These are phyloP conservation scores for Suhomyces guaymorum DNA, from an alignment of 1,139 yeast species.

Conservation along the genomic window DNA sequence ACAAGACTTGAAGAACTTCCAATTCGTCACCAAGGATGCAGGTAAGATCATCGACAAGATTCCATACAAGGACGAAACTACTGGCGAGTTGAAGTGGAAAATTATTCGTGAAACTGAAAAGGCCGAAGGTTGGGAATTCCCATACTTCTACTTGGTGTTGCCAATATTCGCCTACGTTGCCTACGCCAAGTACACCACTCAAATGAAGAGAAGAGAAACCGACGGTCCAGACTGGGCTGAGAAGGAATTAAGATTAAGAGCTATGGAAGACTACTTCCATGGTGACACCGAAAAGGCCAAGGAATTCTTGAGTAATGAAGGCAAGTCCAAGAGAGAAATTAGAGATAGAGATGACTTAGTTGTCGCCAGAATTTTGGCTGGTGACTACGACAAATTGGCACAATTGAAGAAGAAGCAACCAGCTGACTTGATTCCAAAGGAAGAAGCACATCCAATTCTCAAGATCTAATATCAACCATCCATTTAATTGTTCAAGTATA, in stretches of 20 bases:
- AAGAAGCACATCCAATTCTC: slow-evolving; percentile 35
- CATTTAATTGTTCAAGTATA: slow-evolving; percentile 3
- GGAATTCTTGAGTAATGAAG: slow-evolving; percentile 56
- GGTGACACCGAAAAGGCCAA: slow-evolving; percentile 62
- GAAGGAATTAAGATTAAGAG: slow-evolving; percentile 80
- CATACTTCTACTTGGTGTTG: slow-evolving; percentile 74
- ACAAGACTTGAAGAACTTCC: slow-evolving; percentile 60
- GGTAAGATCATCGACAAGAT: slow-evolving; percentile 77
- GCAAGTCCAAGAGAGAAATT: slow-evolving; percentile 59
- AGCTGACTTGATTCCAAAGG: slow-evolving; percentile 40
- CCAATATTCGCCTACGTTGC: slow-evolving; percentile 50
- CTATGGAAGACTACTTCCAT: slow-evolving; percentile 62
- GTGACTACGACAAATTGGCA: slow-evolving; percentile 80
- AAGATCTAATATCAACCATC: slow-evolving; percentile 26
- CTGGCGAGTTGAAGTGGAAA: slow-evolving; percentile 81
- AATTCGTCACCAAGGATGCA: slow-evolving; percentile 61
- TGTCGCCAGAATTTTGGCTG: slow-evolving; percentile 78
- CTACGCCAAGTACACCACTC: slow-evolving; percentile 49
- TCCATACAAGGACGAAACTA: slow-evolving; percentile 76
- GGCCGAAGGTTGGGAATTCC: slow-evolving; percentile 83
- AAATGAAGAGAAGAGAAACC: slow-evolving; percentile 42
- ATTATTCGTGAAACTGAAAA: slow-evolving; percentile 72
- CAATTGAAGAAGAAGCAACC: slow-evolving; percentile 62
- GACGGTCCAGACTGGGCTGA: slow-evolving; percentile 77
- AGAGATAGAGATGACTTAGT: slow-evolving; percentile 75